A percentile compares a stretch with the other conserved stretches of the same genome.
phyloP scores from a whole-genome alignment of 331 rosid genomes.

The Saraca asoca region DNA sequence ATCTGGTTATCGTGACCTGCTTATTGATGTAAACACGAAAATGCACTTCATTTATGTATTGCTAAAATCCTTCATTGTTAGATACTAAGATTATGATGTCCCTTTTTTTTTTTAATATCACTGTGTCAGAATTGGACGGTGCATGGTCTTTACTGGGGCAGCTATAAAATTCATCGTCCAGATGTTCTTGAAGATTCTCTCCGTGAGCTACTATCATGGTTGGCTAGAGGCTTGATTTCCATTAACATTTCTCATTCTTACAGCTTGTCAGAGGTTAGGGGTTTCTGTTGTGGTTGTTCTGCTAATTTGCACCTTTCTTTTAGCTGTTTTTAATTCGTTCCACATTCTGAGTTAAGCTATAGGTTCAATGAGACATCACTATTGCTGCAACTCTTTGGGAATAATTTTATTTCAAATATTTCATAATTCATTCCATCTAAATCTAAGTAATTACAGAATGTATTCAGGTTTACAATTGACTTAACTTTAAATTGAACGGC shows the following conservation, averaged over 20 bases:
- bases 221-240: slow-evolving; percentile 70
- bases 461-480: slow-evolving; percentile 1
- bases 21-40: neutral
- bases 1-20: neutral
- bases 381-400: slow-evolving; percentile 2
- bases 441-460: neutral
- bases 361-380: slow-evolving; percentile 15
- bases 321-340: neutral
- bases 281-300: slow-evolving; percentile 14
- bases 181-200: slow-evolving; percentile 77
- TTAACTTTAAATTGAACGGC: neutral
- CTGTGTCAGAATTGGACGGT: slow-evolving; percentile 89
- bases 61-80: neutral
- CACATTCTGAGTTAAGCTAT: slow-evolving; percentile 17
- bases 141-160: slow-evolving; percentile 98
- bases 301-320: neutral
- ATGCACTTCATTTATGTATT: neutral
- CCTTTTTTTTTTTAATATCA: slow-evolving; percentile 8
- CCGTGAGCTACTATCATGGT: slow-evolving; percentile 77
- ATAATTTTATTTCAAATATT: slow-evolving; percentile 3
- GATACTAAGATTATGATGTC: neutral
- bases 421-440: slow-evolving; percentile 6
- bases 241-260: slow-evolving; percentile 78
- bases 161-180: slow-evolving; percentile 75
- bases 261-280: slow-evolving; percentile 70